Evolutionary conservation across 129 eudicot genomes (phyloP).

Genomic region (Oenanthe sinensis): DNA sequence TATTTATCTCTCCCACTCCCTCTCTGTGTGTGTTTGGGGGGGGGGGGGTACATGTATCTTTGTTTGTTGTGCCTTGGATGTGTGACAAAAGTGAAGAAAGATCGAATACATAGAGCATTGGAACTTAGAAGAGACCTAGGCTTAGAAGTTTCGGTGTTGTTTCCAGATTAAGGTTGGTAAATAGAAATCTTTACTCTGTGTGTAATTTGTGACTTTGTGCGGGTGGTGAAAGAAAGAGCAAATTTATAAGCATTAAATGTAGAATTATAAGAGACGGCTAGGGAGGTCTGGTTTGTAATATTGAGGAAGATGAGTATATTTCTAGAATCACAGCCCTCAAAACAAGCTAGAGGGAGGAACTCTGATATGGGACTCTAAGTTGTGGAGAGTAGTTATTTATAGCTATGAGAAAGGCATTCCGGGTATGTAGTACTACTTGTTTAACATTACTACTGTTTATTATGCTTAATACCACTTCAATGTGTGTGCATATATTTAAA

Average conservation of each 20-base stretch:
- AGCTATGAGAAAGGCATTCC: constrained; percentile 17
- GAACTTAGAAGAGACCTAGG: background rate
- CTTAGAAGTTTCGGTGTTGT: background rate
- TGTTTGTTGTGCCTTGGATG: too few species aligned
- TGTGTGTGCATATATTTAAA: background rate
- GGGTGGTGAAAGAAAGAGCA: background rate
- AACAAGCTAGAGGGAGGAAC: background rate
- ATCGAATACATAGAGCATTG: background rate
- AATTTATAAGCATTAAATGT: background rate
- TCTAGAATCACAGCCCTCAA: background rate
- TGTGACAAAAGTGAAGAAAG: background rate
- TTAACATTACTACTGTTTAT: background rate
- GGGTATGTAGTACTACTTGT: background rate
- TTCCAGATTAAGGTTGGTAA: background rate
- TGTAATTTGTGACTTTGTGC: background rate
- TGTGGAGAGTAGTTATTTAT: constrained; percentile 29
- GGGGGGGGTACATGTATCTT: too few species aligned
- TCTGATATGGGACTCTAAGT: background rate
- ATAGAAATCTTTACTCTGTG: background rate
- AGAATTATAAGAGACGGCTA: background rate
- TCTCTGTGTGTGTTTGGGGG: too few species aligned
- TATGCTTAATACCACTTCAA: background rate
- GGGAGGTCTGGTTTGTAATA: background rate
- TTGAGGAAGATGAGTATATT: too few species aligned
- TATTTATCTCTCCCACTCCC: too few species aligned